Evolutionary conservation across 148 eudicot species (phyloP).

Genomic region (Cornus florida): DNA sequence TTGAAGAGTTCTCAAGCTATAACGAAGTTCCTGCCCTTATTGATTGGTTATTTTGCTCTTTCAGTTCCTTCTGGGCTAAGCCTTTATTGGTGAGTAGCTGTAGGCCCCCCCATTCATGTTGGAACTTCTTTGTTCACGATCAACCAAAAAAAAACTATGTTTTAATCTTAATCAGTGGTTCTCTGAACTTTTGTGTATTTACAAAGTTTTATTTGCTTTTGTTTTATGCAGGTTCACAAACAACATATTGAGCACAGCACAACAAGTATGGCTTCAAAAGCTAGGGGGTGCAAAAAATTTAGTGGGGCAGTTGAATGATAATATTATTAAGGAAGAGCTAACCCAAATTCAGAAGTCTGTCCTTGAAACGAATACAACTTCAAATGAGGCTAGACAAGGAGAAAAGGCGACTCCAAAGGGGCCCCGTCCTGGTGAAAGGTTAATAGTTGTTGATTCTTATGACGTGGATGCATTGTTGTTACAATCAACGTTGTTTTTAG

Average conservation of each 20-base stretch:
- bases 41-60: conserved; percentile 94
- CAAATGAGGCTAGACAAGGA: conserved; percentile 26
- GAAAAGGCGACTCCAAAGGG: conserved; percentile 50
- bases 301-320: conserved; percentile 40
- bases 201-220: neutral
- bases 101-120: neutral
- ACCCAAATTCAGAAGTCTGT: conserved; percentile 30
- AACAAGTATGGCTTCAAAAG: conserved; percentile 92
- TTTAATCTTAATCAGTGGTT: neutral
- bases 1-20: conserved; percentile 77
- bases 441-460: conserved; percentile 1
- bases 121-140: neutral
- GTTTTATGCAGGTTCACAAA: conserved; percentile 73
- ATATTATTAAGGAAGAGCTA: conserved; percentile 45
- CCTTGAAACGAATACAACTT: conserved; percentile 31
- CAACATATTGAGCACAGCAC: conserved; percentile 86
- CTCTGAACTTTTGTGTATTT: neutral
- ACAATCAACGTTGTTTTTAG: conserved; percentile 1
- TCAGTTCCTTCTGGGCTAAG: conserved; percentile 97
- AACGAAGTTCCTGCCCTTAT: conserved; percentile 75
- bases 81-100: conserved; percentile 75
- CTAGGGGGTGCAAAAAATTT: conserved; percentile 77
- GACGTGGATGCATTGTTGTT: neutral
- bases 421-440: conserved; percentile 90
- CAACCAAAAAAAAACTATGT: neutral